Evolutionary conservation across 805 yeast species (phyloP).

Genomic region (Lachancea meyersii): DNA sequence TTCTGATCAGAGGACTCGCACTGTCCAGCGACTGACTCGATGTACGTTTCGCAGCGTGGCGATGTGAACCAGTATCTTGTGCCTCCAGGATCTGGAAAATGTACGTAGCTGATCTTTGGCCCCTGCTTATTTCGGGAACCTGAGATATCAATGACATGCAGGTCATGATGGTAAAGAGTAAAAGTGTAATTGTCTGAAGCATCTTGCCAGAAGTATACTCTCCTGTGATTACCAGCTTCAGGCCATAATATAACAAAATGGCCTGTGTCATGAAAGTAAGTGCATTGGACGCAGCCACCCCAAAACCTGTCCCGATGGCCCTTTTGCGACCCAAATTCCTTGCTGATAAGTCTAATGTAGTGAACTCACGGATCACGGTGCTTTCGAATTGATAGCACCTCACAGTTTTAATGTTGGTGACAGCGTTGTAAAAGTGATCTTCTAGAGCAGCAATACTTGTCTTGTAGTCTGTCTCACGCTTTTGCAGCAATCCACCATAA

Average conservation of each 20-base stretch:
- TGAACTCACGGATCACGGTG: conserved; percentile 41
- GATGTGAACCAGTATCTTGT: conserved; percentile 7
- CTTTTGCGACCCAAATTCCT: conserved; percentile 42
- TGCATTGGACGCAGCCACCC: conserved; percentile 52
- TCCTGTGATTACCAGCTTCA: conserved; percentile 54
- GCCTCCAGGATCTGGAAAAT: conserved; percentile 37
- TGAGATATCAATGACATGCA: conserved; percentile 54
- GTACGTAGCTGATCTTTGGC: conserved; percentile 63
- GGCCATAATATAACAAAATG: conserved; percentile 71
- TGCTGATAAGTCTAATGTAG: conserved; percentile 29
- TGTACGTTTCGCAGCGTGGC: not conserved
- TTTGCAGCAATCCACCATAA: conserved; percentile 48
- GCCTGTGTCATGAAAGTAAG: conserved; percentile 60
- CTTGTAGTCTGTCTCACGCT: conserved; percentile 57
- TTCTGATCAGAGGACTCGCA: conserved; percentile 31
- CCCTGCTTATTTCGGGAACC: conserved; percentile 76
- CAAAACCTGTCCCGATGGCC: conserved; percentile 59
- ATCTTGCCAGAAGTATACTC: conserved; percentile 53
- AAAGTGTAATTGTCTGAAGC: conserved; percentile 62
- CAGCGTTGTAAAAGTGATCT: conserved; percentile 44
- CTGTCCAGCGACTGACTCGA: not conserved
- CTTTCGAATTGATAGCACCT: conserved; percentile 46
- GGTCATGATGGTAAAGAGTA: conserved; percentile 66
- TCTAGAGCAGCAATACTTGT: conserved; percentile 49
- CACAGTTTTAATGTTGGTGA: conserved; percentile 58